These are phyloP conservation scores for Pisolithus microcarpus DNA, from an alignment of 768 basidiomycete genomes.

Conservation along the genomic window DNA sequence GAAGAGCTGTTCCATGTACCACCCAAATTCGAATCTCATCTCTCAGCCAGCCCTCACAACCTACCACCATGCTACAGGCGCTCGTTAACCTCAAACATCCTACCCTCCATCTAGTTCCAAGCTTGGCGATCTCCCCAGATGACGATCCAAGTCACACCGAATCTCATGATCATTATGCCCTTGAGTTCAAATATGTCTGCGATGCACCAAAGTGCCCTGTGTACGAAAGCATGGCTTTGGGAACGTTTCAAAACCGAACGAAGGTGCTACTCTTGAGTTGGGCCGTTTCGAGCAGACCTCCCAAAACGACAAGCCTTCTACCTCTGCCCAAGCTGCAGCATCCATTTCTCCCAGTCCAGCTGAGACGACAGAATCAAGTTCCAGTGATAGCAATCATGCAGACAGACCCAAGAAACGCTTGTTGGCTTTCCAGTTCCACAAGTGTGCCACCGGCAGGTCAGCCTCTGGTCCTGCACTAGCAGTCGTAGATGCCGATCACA, in stretches of 20 bases:
- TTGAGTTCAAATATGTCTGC: slow-evolving; percentile 91
- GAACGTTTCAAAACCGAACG: slow-evolving; percentile 61
- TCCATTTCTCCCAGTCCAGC: slow-evolving; percentile 2
- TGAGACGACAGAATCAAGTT: slow-evolving; percentile 8
- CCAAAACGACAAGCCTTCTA: slow-evolving; percentile 16
- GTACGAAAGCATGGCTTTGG: slow-evolving; percentile 66
- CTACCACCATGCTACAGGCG: slow-evolving; percentile 90
- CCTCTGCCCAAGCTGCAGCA: slow-evolving; percentile 4
- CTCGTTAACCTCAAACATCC: slow-evolving; percentile 92
- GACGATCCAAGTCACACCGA: slow-evolving; percentile 41
- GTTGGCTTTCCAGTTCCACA: slow-evolving; percentile 61
- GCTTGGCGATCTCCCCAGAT: slow-evolving; percentile 35
- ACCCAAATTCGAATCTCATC: background rate
- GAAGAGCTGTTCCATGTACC: background rate
- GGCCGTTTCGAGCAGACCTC: slow-evolving; percentile 54
- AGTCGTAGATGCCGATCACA: slow-evolving; percentile 63
- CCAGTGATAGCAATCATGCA: slow-evolving; percentile 10
- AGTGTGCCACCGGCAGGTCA: slow-evolving; percentile 40
- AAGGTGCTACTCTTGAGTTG: slow-evolving; percentile 75
- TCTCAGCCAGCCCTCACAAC: slow-evolving; percentile 53
- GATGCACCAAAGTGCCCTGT: slow-evolving; percentile 72
- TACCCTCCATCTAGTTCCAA: slow-evolving; percentile 67
- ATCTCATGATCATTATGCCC: slow-evolving; percentile 58
- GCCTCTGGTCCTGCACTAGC: slow-evolving; percentile 74
- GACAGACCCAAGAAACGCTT: slow-evolving; percentile 47